A percentile compares a stretch with the other conserved stretches of the same genome.
Conservation (phyloP, 2,329 filamentous ascomycete species). For the Cordyceps cateniannulata region DNA sequence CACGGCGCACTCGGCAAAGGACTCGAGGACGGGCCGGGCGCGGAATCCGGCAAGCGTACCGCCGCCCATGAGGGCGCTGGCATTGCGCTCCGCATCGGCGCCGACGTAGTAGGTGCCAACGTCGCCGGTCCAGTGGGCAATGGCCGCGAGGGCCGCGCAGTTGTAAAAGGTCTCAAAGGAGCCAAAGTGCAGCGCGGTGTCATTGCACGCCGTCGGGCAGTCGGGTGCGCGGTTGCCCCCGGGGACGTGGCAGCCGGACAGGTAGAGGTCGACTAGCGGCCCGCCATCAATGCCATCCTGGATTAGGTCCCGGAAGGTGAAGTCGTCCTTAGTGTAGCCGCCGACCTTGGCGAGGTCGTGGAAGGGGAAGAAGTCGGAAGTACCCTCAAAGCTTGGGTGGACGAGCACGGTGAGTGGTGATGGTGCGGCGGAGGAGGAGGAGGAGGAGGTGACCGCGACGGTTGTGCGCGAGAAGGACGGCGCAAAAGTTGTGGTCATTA, state of each 20-base stretch:
- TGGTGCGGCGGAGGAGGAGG: not conserved
- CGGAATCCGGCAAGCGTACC: slow-evolving; percentile 26
- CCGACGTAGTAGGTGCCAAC: slow-evolving; percentile 23
- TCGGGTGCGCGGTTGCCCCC: slow-evolving; percentile 22
- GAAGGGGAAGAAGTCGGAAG: slow-evolving; percentile 32
- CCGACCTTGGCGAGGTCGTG: slow-evolving; percentile 27
- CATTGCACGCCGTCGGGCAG: slow-evolving; percentile 28
- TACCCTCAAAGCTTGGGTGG: slow-evolving; percentile 24
- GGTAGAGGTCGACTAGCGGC: slow-evolving; percentile 26
- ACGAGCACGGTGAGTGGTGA: slow-evolving; percentile 25
- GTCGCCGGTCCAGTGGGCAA: slow-evolving; percentile 28
- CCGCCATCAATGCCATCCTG: slow-evolving; percentile 27
- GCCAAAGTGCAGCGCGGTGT: slow-evolving; percentile 24
- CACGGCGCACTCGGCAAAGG: slow-evolving; percentile 28
- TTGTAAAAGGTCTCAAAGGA: slow-evolving; percentile 34
- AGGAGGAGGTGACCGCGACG: not conserved
- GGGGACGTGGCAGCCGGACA: slow-evolving; percentile 25
- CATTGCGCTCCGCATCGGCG: slow-evolving; percentile 29
- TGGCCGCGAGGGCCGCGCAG: slow-evolving; percentile 29
- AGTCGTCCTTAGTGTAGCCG: slow-evolving; percentile 20
- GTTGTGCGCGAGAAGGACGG: not conserved
- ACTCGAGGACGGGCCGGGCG: slow-evolving; percentile 23
- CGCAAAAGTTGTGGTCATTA: slow-evolving; percentile 6
- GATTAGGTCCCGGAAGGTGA: slow-evolving; percentile 30
- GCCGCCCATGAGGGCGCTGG: slow-evolving; percentile 29